Conservation (phyloP, 1,139 yeast genomes). For the Yamadazyma sp. region DNA sequence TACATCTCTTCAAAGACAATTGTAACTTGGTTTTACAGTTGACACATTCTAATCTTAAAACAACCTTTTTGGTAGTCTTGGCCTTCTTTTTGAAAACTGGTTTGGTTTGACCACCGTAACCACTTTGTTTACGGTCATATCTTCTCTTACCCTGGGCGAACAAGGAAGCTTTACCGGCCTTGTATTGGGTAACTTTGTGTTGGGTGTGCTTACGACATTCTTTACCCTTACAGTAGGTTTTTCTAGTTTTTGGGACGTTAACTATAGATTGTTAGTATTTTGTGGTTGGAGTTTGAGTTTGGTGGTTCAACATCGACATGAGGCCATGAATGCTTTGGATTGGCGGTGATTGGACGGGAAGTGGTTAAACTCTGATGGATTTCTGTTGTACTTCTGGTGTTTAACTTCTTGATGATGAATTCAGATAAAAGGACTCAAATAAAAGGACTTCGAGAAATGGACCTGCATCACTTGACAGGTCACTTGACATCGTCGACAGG, state of each 20-base stretch:
- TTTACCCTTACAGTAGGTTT: slow-evolving; percentile 99
- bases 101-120: slow-evolving; percentile 99
- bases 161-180: slow-evolving; percentile 99
- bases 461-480: too few relatives aligned
- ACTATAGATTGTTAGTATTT: slow-evolving; percentile 49
- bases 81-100: slow-evolving; percentile 99
- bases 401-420: too few relatives aligned
- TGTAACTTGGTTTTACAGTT: slow-evolving; percentile 99
- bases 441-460: too few relatives aligned
- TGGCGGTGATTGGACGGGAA: too few relatives aligned
- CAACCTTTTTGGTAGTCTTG: slow-evolving; percentile 99
- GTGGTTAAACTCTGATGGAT: too few relatives aligned
- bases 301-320: too few relatives aligned
- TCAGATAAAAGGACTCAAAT: too few relatives aligned
- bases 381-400: too few relatives aligned
- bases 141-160: slow-evolving; percentile 99
- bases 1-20: slow-evolving; percentile 98
- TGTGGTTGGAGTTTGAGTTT: not conserved
- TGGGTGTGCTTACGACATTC: slow-evolving; percentile 99
- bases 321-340: too few relatives aligned
- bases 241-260: slow-evolving; percentile 99
- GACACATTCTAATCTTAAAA: slow-evolving; percentile 98
- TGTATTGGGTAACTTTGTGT: slow-evolving; percentile 99
- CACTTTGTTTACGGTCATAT: slow-evolving; percentile 99
- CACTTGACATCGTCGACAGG: not conserved